Evolutionary conservation across 2,329 filamentous ascomycete species (phyloP), one percentile per base, ranked within the genome.

Genomic region (Aspergillus phoenicis): DNA sequence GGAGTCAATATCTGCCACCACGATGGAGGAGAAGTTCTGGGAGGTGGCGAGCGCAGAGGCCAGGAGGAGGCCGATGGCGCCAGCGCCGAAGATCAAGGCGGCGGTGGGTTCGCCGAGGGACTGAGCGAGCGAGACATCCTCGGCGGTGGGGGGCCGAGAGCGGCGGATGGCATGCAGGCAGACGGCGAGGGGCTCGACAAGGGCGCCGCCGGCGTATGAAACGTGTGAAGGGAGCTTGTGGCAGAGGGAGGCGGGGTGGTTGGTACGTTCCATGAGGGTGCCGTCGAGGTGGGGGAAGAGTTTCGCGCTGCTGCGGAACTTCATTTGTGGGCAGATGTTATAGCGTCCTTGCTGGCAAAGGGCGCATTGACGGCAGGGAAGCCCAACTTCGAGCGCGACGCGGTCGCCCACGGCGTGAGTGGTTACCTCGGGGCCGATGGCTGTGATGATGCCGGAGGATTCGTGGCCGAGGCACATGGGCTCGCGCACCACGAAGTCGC

Each of bases 331-430:
- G 77, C 86, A 88, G 64, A 88, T 85, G 66, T 88, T 88, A 71
- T 88, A 88, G 54, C 85, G 75, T 55, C 83, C 84, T 59, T 82
- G 78, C 47, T 77, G 75, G 70, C 86, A 88, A 55, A 83, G 76
- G 22, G 79, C 74, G 70, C 86, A 88, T 43, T 74, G 71, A 41
- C 90, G 87, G 80, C 94, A 98, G 0, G 93, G 91, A 56, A 91
- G 85, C 54, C 94, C 94, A 13, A 96, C 94, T 82, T 98, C 94
- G 45, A 98, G 82, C n/a, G 94, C 93, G 20, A 97, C 89, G 69
- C 91, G 88, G 79, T 97, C 93, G 60, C 93, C 93, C 10, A 83
- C 73, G 67, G 85, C 80, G 64, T 96, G 85, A 33, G 77, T 78
- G 41, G 65, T 86, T 5, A 92, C 89, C 11, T 80, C 80, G 1